phyloP scores from a whole-genome alignment of 73 alveolate genomes.

The Tetrahymena elliotti region DNA sequence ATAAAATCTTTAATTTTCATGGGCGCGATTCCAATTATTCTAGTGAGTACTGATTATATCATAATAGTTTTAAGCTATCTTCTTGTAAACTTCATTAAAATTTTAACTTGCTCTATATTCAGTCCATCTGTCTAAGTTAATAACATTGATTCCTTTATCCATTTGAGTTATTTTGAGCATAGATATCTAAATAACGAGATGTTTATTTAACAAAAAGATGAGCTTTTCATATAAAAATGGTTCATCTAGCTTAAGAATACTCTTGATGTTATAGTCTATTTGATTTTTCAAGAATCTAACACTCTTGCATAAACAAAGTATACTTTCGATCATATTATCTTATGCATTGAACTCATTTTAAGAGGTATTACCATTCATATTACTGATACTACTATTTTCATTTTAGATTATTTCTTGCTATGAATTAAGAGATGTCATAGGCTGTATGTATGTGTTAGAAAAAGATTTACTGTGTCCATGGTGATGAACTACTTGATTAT shows the following conservation, averaged over 20 bases:
- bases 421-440: not conserved
- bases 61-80: not conserved
- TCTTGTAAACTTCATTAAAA: not conserved
- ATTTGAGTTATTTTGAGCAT: not conserved
- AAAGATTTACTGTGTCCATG: not conserved
- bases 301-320: not conserved
- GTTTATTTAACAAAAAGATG: not conserved
- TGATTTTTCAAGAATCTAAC: not conserved
- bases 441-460: not conserved
- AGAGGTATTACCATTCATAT: not conserved
- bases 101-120: not conserved
- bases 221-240: not conserved
- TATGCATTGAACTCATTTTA: not conserved
- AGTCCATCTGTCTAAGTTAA: not conserved
- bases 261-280: not conserved
- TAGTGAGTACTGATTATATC: not conserved
- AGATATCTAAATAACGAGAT: not conserved
- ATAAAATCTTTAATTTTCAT: not conserved
- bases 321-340: not conserved
- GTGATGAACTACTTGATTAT: not conserved
- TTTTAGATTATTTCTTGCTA: not conserved
- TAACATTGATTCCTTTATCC: not conserved
- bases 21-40: not conserved
- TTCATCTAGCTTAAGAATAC: not conserved
- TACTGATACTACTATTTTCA: not conserved